phyloP scores from a whole-genome alignment of 768 basidiomycete genomes.

The Leucogyrophana mollusca region DNA sequence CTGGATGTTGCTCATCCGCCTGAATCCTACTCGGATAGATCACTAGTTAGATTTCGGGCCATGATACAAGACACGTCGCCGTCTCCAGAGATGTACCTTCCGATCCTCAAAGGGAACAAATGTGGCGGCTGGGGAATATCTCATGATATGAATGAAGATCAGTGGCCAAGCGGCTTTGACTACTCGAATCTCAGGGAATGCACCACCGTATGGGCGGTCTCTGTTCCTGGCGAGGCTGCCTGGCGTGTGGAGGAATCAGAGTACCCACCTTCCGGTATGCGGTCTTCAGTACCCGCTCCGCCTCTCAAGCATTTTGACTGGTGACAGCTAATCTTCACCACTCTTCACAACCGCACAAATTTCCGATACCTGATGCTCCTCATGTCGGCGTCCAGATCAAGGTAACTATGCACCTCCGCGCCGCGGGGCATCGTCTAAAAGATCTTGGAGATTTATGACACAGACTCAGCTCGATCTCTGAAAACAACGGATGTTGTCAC shows the following conservation, averaged over 20 bases:
- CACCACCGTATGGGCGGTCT: constrained; percentile 69
- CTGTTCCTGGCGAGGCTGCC: constrained; percentile 62
- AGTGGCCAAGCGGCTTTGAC: constrained; percentile 27
- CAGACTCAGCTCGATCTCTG: constrained; percentile 38
- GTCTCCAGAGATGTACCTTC: constrained; percentile 72
- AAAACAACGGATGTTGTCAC: constrained; percentile 62
- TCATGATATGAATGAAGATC: constrained; percentile 23
- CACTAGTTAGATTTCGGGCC: constrained; percentile 68
- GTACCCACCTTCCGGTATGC: constrained; percentile 16
- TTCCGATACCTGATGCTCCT: constrained; percentile 47
- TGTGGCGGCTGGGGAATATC: constrained; percentile 79
- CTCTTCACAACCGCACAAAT: constrained; percentile 55
- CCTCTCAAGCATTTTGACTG: constrained; percentile 7
- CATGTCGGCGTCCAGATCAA: constrained; percentile 78
- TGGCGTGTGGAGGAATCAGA: constrained; percentile 48
- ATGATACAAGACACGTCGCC: constrained; percentile 84
- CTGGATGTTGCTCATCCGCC: constrained; percentile 50
- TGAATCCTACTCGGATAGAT: constrained; percentile 44
- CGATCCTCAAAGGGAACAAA: constrained; percentile 35
- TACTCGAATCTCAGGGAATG: constrained; percentile 60
- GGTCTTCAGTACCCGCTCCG: background rate
- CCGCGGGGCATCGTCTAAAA: background rate
- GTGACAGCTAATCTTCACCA: constrained; percentile 24
- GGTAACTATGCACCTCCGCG: constrained; percentile 32
- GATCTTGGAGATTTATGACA: constrained; percentile 56